These are phyloP conservation scores for Phytopythium vexans DNA, from an alignment of 352 stramenopile genomes.

Conservation along the genomic window DNA sequence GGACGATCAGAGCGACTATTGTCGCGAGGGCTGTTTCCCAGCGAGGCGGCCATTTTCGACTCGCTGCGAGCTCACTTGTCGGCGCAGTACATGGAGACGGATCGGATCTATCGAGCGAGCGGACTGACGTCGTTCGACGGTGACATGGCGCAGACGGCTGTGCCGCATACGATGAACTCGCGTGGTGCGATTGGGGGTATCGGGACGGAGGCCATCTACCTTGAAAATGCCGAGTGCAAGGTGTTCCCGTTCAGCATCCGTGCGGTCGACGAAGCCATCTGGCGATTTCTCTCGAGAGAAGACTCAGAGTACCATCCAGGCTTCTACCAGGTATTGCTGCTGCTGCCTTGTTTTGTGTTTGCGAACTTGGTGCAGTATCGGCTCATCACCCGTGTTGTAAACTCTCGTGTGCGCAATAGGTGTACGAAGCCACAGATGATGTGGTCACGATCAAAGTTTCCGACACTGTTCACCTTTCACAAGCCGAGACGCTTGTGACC, in stretches of 20 bases:
- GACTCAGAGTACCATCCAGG: conserved; percentile 15
- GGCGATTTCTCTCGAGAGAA: conserved; percentile 18
- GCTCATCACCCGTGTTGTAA: too few relatives aligned
- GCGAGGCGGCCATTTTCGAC: conserved; percentile 23
- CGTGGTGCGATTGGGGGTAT: conserved; percentile 2
- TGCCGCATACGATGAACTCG: not conserved
- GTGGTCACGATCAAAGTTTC: conserved; percentile 22
- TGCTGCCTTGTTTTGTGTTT: not conserved
- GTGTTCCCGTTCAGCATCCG: conserved; percentile 25
- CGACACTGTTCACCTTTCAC: conserved; percentile 14
- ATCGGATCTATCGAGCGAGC: conserved; percentile 17
- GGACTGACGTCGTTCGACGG: conserved; percentile 24
- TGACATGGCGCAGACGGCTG: conserved; percentile 15
- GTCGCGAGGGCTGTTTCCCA: conserved; percentile 12
- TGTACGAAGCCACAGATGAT: conserved; percentile 12
- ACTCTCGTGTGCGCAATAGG: not conserved
- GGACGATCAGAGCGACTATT: conserved; percentile 10
- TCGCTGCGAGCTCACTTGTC: conserved; percentile 22
- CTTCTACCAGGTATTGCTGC: conserved; percentile 9
- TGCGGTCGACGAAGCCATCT: conserved; percentile 23
- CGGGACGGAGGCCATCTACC: conserved; percentile 11
- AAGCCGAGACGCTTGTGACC: conserved; percentile 20
- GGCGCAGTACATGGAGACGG: conserved; percentile 21
- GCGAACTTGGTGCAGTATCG: not conserved
- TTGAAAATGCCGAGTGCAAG: conserved; percentile 32